These are phyloP conservation scores for Lipomyces orientalis DNA, from an alignment of 805 yeast genomes.

Conservation along the genomic window DNA sequence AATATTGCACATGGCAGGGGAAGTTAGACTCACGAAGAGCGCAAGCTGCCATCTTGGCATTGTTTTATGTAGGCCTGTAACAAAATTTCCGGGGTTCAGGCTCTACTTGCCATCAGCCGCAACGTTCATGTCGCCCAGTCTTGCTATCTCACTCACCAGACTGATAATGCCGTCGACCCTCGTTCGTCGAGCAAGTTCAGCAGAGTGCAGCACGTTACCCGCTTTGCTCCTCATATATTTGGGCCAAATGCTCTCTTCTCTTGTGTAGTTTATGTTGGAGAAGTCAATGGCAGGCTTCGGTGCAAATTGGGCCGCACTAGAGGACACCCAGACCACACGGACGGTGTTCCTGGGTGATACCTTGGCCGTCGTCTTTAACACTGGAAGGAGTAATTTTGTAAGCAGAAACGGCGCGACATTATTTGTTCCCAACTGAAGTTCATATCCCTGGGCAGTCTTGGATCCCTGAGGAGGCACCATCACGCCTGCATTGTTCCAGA, in stretches of 20 bases:
- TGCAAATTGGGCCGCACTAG: slow-evolving; percentile 46
- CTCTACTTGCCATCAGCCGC: slow-evolving; percentile 2
- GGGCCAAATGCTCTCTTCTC: slow-evolving; percentile 30
- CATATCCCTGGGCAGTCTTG: slow-evolving; percentile 53
- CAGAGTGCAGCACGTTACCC: slow-evolving; percentile 39
- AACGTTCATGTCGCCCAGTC: background rate
- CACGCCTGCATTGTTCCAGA: slow-evolving; percentile 54
- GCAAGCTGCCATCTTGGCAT: slow-evolving; percentile 21
- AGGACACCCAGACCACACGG: slow-evolving; percentile 55
- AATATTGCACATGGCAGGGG: background rate
- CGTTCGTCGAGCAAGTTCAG: slow-evolving; percentile 1
- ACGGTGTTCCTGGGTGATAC: slow-evolving; percentile 33
- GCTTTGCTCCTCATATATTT: slow-evolving; percentile 54
- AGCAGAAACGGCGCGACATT: slow-evolving; percentile 55
- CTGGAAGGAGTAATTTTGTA: slow-evolving; percentile 49
- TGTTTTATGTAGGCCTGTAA: slow-evolving; percentile 11
- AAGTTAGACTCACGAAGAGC: slow-evolving; percentile 1
- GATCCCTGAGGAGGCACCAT: slow-evolving; percentile 42
- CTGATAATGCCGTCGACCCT: slow-evolving; percentile 14
- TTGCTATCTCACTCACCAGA: slow-evolving; percentile 7
- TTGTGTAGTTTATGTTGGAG: slow-evolving; percentile 44
- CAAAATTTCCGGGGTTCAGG: slow-evolving; percentile 18
- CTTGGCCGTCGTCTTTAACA: slow-evolving; percentile 47
- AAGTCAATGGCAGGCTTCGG: slow-evolving; percentile 48
- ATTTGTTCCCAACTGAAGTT: slow-evolving; percentile 54